These are phyloP conservation scores for Atkinsonella hypoxylon DNA, from an alignment of 2,329 filamentous ascomycete species.

Conservation along the genomic window DNA sequence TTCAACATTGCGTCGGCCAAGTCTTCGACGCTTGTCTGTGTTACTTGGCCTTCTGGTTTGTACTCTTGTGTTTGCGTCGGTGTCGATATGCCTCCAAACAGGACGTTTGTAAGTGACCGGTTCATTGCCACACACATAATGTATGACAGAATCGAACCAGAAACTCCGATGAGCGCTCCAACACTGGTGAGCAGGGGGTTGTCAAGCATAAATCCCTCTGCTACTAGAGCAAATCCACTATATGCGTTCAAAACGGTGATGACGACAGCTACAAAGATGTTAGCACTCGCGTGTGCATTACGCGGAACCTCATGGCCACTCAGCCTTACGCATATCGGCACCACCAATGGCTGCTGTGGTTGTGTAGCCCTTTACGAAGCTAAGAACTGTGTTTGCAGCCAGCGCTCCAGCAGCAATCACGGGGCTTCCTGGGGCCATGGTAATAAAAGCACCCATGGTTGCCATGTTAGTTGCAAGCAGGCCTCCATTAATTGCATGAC, in stretches of 20 bases:
- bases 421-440: slow-evolving; percentile 69
- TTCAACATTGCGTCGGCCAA: slow-evolving; percentile 63
- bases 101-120: slow-evolving; percentile 72
- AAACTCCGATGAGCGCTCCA: slow-evolving; percentile 77
- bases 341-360: slow-evolving; percentile 82
- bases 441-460: slow-evolving; percentile 74
- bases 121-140: slow-evolving; percentile 90
- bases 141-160: slow-evolving; percentile 79
- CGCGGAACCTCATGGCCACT: not conserved
- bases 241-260: slow-evolving; percentile 88
- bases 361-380: slow-evolving; percentile 77
- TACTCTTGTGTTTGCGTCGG: slow-evolving; percentile 47
- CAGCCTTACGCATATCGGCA: slow-evolving; percentile 65
- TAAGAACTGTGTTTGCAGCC: slow-evolving; percentile 62
- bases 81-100: slow-evolving; percentile 62
- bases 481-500: slow-evolving; percentile 63
- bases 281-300: slow-evolving; percentile 3
- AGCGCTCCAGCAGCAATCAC: slow-evolving; percentile 68
- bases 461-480: slow-evolving; percentile 66
- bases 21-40: slow-evolving; percentile 68
- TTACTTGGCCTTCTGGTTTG: slow-evolving; percentile 71
- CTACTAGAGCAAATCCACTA: slow-evolving; percentile 79
- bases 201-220: slow-evolving; percentile 84
- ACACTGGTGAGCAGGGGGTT: slow-evolving; percentile 77
- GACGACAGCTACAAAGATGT: slow-evolving; percentile 46